phyloP scores from a whole-genome alignment of 805 yeast genomes.

The Teunomyces stri region DNA sequence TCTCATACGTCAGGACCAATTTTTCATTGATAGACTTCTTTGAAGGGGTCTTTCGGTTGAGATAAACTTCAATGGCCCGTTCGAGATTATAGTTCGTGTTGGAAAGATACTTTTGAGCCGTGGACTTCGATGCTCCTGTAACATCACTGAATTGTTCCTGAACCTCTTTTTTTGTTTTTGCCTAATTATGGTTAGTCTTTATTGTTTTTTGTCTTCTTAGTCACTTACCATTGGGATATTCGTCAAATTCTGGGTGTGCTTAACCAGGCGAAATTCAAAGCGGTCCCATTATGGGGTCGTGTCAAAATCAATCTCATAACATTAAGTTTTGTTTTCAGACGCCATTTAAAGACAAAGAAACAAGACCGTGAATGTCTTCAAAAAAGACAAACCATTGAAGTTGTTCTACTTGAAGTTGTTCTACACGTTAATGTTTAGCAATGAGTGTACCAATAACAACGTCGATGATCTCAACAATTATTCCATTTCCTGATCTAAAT shows the following conservation, averaged over 20 bases:
- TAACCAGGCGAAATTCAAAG: background rate
- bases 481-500: slow-evolving; percentile 9
- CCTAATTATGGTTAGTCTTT: background rate
- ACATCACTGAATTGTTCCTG: slow-evolving; percentile 37
- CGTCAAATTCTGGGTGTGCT: background rate
- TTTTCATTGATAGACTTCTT: slow-evolving; percentile 10
- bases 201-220: background rate
- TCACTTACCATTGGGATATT: slow-evolving; percentile 2
- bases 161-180: slow-evolving; percentile 9
- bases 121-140: slow-evolving; percentile 34
- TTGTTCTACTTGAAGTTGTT: too few relatives aligned
- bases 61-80: slow-evolving; percentile 31
- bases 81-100: slow-evolving; percentile 27
- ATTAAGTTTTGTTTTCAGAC: background rate
- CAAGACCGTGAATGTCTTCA: background rate
- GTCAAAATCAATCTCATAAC: background rate
- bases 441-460: background rate
- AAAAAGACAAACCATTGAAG: background rate
- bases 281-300: background rate
- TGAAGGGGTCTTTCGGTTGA: slow-evolving; percentile 7
- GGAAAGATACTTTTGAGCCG: slow-evolving; percentile 38
- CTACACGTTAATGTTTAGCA: background rate
- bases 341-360: background rate
- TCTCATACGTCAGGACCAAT: slow-evolving; percentile 32
- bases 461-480: slow-evolving; percentile 1